phyloP scores from a whole-genome alignment of 2,329 filamentous ascomycete species.

The Colletotrichum melonis region DNA sequence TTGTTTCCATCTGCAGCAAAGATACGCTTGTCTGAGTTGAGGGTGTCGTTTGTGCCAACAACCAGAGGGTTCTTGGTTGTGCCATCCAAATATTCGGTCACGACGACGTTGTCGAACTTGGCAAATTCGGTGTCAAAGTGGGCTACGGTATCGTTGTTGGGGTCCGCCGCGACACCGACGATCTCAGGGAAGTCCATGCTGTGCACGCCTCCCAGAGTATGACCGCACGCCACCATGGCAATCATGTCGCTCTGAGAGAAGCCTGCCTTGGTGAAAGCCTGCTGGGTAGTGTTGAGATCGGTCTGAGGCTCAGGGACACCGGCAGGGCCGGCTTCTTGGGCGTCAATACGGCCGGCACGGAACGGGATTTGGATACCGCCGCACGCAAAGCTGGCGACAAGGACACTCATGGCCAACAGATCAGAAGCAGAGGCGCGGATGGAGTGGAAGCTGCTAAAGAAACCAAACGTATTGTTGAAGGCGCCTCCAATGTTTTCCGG shows the following conservation, averaged over 20 bases:
- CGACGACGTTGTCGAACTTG: conserved; percentile 58
- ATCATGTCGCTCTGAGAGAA: conserved; percentile 49
- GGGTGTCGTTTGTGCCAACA: conserved; percentile 49
- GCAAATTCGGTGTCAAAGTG: conserved; percentile 53
- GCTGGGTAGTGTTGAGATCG: conserved; percentile 40
- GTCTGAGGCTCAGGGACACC: conserved; percentile 47
- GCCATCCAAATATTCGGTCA: conserved; percentile 54
- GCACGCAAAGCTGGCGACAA: conserved; percentile 38
- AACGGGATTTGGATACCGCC: conserved; percentile 41
- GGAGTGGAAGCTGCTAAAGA: conserved; percentile 39
- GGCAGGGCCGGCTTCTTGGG: conserved; percentile 42
- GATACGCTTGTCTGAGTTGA: conserved; percentile 55
- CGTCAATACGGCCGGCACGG: conserved; percentile 45
- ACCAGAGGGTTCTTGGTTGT: conserved; percentile 56
- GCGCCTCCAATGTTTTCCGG: conserved; percentile 39
- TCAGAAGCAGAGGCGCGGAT: conserved; percentile 39
- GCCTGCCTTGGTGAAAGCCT: conserved; percentile 45
- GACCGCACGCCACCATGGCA: conserved; percentile 48
- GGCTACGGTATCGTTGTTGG: conserved; percentile 44
- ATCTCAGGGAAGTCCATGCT: conserved; percentile 54
- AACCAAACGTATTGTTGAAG: conserved; percentile 43
- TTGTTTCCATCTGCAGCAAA: conserved; percentile 56
- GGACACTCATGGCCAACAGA: conserved; percentile 40
- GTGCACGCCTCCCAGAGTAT: conserved; percentile 56
- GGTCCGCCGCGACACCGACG: conserved; percentile 33